These are phyloP conservation scores for Lavandula angustifolia DNA, from an alignment of 257 asterid species.

Conservation along the genomic window DNA sequence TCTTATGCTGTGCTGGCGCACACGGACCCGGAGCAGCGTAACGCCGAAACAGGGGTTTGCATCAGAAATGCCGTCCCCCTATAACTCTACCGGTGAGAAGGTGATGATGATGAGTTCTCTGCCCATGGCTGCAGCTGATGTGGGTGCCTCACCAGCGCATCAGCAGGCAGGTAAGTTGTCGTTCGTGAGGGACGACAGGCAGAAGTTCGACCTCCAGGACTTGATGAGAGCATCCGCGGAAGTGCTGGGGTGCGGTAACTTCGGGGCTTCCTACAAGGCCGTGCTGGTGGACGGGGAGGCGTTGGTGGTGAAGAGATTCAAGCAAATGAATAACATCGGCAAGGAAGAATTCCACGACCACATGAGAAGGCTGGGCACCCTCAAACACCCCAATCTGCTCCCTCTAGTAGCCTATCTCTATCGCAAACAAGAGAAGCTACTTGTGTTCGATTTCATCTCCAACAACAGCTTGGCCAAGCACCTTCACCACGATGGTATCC, in stretches of 20 bases:
- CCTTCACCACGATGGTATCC: constrained; percentile 54
- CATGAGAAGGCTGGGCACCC: constrained; percentile 78
- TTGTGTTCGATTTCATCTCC: constrained; percentile 59
- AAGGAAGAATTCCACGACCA: constrained; percentile 87
- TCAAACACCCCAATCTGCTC: constrained; percentile 63
- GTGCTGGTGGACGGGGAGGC: constrained; percentile 72
- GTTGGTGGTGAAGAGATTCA: constrained; percentile 80
- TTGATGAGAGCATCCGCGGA: constrained; percentile 88
- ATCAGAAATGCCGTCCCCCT: constrained; percentile 27
- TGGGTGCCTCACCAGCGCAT: constrained; percentile 12
- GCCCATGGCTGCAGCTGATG: not conserved
- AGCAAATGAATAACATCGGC: constrained; percentile 67
- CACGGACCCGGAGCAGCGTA: constrained; percentile 22
- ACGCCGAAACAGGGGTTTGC: constrained; percentile 23
- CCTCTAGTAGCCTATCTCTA: constrained; percentile 84
- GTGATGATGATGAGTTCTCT: constrained; percentile 6
- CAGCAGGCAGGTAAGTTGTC: constrained; percentile 52
- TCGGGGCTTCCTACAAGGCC: constrained; percentile 91
- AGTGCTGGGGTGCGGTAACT: constrained; percentile 79
- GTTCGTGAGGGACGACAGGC: constrained; percentile 66
- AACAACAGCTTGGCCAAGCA: constrained; percentile 77
- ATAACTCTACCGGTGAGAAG: not conserved
- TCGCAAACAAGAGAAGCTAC: constrained; percentile 83
- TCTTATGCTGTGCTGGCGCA: constrained; percentile 38
- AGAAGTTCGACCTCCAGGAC: constrained; percentile 73